Base-by-base conservation (phyloP, 352 stramenopile species). In the Phytophthora sojae region DNA sequence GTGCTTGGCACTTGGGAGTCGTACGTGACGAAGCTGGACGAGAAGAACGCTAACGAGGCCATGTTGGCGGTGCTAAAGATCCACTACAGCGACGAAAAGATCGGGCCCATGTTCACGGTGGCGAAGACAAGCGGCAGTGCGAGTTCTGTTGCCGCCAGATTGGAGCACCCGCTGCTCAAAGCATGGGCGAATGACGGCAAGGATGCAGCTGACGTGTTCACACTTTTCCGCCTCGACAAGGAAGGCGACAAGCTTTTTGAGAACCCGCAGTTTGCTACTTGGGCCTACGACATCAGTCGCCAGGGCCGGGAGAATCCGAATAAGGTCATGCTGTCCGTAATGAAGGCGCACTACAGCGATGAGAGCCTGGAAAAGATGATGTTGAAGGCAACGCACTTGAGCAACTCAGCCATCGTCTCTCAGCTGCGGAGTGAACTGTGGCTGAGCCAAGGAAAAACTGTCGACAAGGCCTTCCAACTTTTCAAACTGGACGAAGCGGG, bases 401-500 rank as follows among this genome's bases (percentile, higher is more conserved):
- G n/a, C n/a, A n/a, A 45, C 37, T 0, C 2, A n/a, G 15, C 6
- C 11, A 4, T 4, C 11, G 15, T 3, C 11, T n/a, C 2, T 45
- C 15, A n/a, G 37, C 11, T 45, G 37, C 3, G 37, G 37, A 45
- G 11, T 8, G 15, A 45, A 45, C 7, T 45, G 2, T 45, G 37
- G 37, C 15, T 45, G 37, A 45, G 5, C 15, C 11, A n/a, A 5
- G 15, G 3, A 8, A 45, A 14, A n/a, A n/a, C 37, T 6, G 37
- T 45, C 15, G 56, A 63, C n/a, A 25, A 66, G 2, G 15, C 57
- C 29, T 66, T 66, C 15, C 39, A 42, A 0, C 23, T 42, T 37
- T 21, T 66, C 30, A 53, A 66, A 19, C 17, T 66, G 23, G 11
- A 52, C 6, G 14, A 57, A n/a, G 32, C 39, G 19, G 49, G 32